Conservation (phyloP, 345 rosid genomes). For the Rhodamnia argentea region DNA sequence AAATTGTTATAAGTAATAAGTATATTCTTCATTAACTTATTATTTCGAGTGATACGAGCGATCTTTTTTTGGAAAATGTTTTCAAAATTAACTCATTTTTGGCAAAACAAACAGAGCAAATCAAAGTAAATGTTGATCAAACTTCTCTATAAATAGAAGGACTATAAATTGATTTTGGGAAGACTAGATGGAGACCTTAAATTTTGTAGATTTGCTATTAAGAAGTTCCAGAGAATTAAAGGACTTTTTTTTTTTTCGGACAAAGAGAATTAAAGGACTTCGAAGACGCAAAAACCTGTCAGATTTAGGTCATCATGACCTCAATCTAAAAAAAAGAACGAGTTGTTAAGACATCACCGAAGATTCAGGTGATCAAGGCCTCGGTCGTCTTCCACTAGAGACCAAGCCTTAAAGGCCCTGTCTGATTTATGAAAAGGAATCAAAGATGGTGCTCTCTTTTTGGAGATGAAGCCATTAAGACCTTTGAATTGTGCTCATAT, state of each 20-base stretch:
- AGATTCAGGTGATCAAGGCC: neutral
- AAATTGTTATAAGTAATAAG: no score
- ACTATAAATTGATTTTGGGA: neutral
- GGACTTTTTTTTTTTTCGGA: no score
- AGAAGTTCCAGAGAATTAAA: neutral
- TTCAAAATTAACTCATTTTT: no score
- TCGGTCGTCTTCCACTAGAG: neutral
- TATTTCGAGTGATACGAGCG: no score
- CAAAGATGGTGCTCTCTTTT: neutral
- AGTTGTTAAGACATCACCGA: neutral
- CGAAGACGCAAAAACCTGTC: neutral
- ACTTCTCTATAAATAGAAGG: neutral
- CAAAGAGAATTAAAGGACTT: no score
- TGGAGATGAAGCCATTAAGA: neutral
- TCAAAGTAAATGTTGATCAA: no score
- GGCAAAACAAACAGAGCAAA: no score
- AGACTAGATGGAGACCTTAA: neutral
- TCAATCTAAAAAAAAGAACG: accelerated
- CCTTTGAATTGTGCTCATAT: neutral
- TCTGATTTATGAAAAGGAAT: neutral
- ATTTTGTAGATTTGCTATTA: neutral
- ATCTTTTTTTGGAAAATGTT: no score
- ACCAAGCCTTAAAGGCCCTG: neutral
- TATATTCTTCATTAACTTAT: no score
- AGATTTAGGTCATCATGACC: neutral